Conservation (phyloP, 148 eudicot species). For the Rhododendron griersonianum region DNA sequence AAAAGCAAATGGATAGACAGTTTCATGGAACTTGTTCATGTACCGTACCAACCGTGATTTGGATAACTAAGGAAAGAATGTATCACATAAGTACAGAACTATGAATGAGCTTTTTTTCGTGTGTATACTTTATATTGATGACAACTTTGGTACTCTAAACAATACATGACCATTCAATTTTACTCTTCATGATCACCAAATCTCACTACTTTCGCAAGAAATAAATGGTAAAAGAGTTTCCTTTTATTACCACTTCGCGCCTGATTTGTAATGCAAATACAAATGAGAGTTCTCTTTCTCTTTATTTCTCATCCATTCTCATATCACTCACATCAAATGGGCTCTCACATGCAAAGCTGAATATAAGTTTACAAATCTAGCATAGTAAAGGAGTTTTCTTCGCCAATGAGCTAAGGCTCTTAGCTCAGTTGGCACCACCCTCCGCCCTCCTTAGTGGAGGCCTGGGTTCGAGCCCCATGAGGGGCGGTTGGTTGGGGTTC, state of each 20-base stretch:
- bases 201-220: neutral
- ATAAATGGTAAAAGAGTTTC: neutral
- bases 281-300: neutral
- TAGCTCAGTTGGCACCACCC: too few species aligned
- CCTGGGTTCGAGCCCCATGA: too few species aligned
- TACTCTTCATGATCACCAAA: neutral
- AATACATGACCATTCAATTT: neutral
- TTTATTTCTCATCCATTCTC: neutral
- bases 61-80: neutral
- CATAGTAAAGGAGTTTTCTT: neutral
- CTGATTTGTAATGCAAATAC: neutral
- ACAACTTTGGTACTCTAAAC: neutral
- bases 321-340: neutral
- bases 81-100: neutral
- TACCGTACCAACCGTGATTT: too few species aligned
- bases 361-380: neutral
- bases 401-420: too few species aligned
- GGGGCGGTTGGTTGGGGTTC: too few species aligned
- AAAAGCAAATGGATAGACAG: too few species aligned
- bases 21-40: too few species aligned
- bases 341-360: neutral
- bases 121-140: neutral
- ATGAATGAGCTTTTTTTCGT: neutral
- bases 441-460: too few species aligned
- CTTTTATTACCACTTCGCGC: neutral